Base-by-base conservation (phyloP, 2,329 filamentous ascomycete species). In the Beauveria bassiana region DNA sequence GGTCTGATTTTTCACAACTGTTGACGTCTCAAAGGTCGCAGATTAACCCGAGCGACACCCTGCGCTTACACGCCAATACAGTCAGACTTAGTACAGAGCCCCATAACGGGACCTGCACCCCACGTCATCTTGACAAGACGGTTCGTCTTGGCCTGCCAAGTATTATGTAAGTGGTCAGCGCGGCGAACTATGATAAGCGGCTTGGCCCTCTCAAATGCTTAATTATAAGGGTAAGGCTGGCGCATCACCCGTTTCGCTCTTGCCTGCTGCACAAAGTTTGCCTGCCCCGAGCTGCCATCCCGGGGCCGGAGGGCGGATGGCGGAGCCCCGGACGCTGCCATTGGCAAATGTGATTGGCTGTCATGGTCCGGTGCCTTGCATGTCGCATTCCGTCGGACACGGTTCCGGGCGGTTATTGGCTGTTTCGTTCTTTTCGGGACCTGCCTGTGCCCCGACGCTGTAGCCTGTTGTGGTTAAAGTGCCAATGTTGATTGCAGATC, bases 11-110 rank as follows among this genome's bases (percentile, higher is more conserved):
- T 18, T 18, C 18, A 46, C 46, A 8, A 16, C 3, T 22, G 10
- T 45, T 14, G 52, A 8, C 16, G 52, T 52, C n/a, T 22, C 31
- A 24, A 31, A 8, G 10, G 34, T n/a, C 49, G 34, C 38, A 47
- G 57, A 28, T 46, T 46, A 10, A 56, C 50, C 59, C 52, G 40
- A 62, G 20, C 47, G 34, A 47, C 7, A 57, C 42, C 38, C 52
- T 52, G 22, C 7, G 46, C 54, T 62, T 61, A 61, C 50, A 61
- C 59, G 45, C 34, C 42, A 49, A 55, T 52, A 56, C 54, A 62
- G 60, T 62, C 60, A 62, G 60, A 38, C 45, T 62, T 62, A 62
- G 60, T 52, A 62, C 53, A 56, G 42, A 20, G 53, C 52, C 53
- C 60, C 60, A 38, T 50, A 24, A n/a, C 22, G 12, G 38, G 38